Evolutionary conservation across 371 early-diverging fungal genomes (phyloP), one percentile per base, ranked within the genome.

Genomic region (Mortierella polycephala): DNA sequence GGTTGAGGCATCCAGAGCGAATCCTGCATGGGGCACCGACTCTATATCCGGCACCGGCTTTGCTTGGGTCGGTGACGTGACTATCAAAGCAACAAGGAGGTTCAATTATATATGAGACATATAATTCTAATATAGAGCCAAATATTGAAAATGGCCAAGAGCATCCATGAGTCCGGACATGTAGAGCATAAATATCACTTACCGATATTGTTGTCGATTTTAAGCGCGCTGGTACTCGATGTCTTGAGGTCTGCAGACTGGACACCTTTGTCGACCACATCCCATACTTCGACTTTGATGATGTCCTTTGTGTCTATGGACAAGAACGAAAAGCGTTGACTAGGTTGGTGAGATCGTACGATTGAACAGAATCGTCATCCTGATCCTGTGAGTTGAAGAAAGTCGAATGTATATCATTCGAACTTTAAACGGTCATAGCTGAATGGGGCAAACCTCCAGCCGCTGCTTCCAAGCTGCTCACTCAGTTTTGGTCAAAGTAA

Each of bases 231-330:
- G 11, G 47, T 14, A 23, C 51, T 57, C 9, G 60, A 40, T 39
- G 64, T 46, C 51, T 70, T 73, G 41, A 62, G 57, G 2, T 60
- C 62, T 23, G 62, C 60, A 13, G 82, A 52, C 41, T 67, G 74
- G 13, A 80, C 57, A 14, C 81, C 89, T 23, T 87, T 87, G 69
- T 91, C 91, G 4, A 91, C 89, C 0, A 91, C 89, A 80, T 91
- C 91, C 91, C 91, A 91, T 18, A 91, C 77, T 62, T 91, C 91
- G 52, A 91, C 85, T 68, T 91, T 91, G 58, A 91, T 88, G 37
- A 91, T 83, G 73, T 89, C 89, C 65, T 82, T 85, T 21, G 87
- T 83, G 16, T 85, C 88, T 87, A 64, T 10, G 37, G 40, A 21
- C 6, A 30, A 20, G 10, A 53, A 30, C 4, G 30, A 18, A 44